Evolutionary conservation across 1,139 yeast species (phyloP).

Genomic region (Blastobotrys persicus): DNA sequence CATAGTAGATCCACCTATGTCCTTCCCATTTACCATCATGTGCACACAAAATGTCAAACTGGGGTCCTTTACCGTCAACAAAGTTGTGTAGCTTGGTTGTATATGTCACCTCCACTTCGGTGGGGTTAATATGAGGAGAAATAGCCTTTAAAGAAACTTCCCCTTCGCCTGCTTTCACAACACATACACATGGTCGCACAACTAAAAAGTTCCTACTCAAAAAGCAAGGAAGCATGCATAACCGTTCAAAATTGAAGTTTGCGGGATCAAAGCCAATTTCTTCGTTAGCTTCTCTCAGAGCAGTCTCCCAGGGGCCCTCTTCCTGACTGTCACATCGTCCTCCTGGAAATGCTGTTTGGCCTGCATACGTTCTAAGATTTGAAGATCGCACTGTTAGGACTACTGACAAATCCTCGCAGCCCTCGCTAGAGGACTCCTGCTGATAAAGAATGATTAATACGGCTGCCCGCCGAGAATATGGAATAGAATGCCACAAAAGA

Average conservation of each 20-base stretch:
- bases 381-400: conserved; percentile 71
- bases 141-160: conserved; percentile 19
- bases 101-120: conserved; percentile 32
- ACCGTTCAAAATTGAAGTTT: conserved; percentile 53
- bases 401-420: conserved; percentile 57
- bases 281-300: conserved; percentile 77
- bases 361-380: conserved; percentile 66
- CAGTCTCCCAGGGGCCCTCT: conserved; percentile 69
- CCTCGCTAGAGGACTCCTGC: not conserved
- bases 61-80: conserved; percentile 12
- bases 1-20: conserved; percentile 25
- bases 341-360: conserved; percentile 88
- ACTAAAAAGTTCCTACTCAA: conserved; percentile 71
- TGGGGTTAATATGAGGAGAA: conserved; percentile 24
- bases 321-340: conserved; percentile 69
- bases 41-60: conserved; percentile 1
- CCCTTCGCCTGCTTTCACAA: conserved; percentile 40
- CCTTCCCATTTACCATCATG: conserved; percentile 20
- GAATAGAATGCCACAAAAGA: conserved; percentile 50
- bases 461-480: conserved; percentile 59
- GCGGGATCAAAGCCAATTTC: conserved; percentile 67
- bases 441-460: conserved; percentile 64
- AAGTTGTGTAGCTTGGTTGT: conserved; percentile 25
- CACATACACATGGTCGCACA: conserved; percentile 76
- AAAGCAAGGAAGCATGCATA: conserved; percentile 65